phyloP scores from a whole-genome alignment of 768 basidiomycete species.

The Coprinopsis cinerea region DNA sequence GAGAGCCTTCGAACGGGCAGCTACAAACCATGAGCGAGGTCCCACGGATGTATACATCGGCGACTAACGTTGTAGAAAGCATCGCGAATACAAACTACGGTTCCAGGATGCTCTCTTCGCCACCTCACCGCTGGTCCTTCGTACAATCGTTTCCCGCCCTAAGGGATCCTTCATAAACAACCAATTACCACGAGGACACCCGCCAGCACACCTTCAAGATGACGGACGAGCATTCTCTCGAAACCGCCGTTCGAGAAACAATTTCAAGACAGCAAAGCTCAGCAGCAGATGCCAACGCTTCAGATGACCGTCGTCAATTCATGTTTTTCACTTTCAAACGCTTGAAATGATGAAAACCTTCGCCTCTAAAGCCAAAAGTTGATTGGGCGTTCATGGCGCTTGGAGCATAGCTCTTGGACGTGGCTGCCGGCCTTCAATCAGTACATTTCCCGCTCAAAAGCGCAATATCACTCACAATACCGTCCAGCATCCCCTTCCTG shows the following conservation, averaged over 20 bases:
- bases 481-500: slow-evolving; percentile 46
- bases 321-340: too few relatives aligned
- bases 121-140: slow-evolving; percentile 70
- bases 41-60: background rate
- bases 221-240: slow-evolving; percentile 65
- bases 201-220: slow-evolving; percentile 72
- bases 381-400: slow-evolving; percentile 44
- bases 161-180: slow-evolving; percentile 3
- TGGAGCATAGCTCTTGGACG: slow-evolving; percentile 62
- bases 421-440: slow-evolving; percentile 36
- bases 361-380: slow-evolving; percentile 90
- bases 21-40: slow-evolving; percentile 30
- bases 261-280: slow-evolving; percentile 80
- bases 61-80: slow-evolving; percentile 75
- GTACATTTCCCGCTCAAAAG: background rate
- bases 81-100: slow-evolving; percentile 79
- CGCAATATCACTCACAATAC: slow-evolving; percentile 55
- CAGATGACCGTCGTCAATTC: background rate
- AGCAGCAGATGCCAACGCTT: slow-evolving; percentile 81
- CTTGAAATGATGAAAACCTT: too few relatives aligned
- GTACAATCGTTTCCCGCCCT: slow-evolving; percentile 68
- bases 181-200: too few relatives aligned
- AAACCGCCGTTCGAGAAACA: slow-evolving; percentile 61
- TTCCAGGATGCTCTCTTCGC: slow-evolving; percentile 69
- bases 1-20: slow-evolving; percentile 76